These are phyloP conservation scores for Dictyostelium citrinum DNA, from an alignment of 78 protist genomes.

Conservation along the genomic window DNA sequence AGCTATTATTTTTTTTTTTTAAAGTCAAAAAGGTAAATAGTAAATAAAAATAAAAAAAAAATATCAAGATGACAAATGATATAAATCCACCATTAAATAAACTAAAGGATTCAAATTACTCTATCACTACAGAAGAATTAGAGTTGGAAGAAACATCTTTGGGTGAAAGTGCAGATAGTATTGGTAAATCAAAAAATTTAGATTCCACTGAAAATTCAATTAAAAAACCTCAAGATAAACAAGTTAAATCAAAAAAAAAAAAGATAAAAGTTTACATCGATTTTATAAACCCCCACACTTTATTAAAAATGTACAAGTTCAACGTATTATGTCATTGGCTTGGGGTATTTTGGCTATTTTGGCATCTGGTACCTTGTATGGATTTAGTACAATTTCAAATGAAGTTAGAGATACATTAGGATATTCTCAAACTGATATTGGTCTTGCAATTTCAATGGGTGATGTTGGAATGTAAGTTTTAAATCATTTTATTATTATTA, in stretches of 20 bases:
- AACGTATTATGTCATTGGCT: neutral
- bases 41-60: neutral
- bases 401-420: constrained; percentile 15
- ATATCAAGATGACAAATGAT: neutral
- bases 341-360: constrained; percentile 23
- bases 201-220: too few relatives aligned
- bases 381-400: constrained; percentile 17
- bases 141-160: neutral
- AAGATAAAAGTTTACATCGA: neutral
- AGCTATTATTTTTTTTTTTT: too few relatives aligned
- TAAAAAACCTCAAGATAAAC: too few relatives aligned
- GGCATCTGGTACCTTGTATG: constrained; percentile 41
- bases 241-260: neutral
- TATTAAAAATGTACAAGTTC: neutral
- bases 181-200: neutral
- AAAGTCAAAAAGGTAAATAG: too few relatives aligned
- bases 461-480: constrained; percentile 46
- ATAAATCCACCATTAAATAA: neutral
- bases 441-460: constrained; percentile 22
- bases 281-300: constrained; percentile 14
- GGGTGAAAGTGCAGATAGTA: neutral
- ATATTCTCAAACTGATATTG: constrained; percentile 45
- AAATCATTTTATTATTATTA: too few relatives aligned
- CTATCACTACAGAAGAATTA: neutral
- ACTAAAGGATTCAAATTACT: neutral